Percentiles rank a stretch among this genome's conserved stretches.
Evolutionary conservation across 2,329 filamentous ascomycete species (phyloP).

Genomic region (Lecanicillium sp.): DNA sequence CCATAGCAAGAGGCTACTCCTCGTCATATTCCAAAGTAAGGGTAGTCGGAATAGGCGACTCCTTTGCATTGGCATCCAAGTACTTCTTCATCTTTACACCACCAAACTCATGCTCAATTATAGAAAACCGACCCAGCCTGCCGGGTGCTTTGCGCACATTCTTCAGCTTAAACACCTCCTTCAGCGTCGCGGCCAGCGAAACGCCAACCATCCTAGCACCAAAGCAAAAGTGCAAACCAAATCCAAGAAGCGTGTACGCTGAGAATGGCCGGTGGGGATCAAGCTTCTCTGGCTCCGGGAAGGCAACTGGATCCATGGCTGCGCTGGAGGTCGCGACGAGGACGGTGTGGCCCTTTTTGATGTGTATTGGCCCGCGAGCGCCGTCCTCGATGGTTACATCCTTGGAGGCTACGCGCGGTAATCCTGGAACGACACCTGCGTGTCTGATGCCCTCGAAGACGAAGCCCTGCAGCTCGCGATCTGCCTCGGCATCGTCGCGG

Average conservation of each 20-base stretch:
- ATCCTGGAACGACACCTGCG: constrained; percentile 47
- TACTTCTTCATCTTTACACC: neutral
- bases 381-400: constrained; percentile 40
- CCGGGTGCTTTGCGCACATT: neutral
- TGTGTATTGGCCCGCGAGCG: constrained; percentile 39
- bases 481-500: constrained; percentile 30
- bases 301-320: constrained; percentile 46
- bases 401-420: constrained; percentile 47
- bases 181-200: neutral
- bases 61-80: neutral
- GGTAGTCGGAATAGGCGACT: neutral
- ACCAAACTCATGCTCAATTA: neutral
- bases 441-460: constrained; percentile 65
- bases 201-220: constrained; percentile 25
- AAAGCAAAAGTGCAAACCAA: constrained; percentile 54
- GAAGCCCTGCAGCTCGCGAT: constrained; percentile 59
- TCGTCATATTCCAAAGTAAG: constrained; percentile 1
- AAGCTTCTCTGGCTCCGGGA: constrained; percentile 53
- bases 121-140: neutral
- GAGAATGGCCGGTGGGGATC: constrained; percentile 55
- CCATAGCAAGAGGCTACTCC: neutral
- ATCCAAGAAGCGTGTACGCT: constrained; percentile 56
- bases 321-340: constrained; percentile 54
- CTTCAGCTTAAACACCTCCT: constrained; percentile 1
- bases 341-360: constrained; percentile 50